Percentiles rank a stretch among this genome's conserved stretches.
Conservation (phyloP, 1,284 basidiomycete genomes). For the Amylostereum areolatum region DNA sequence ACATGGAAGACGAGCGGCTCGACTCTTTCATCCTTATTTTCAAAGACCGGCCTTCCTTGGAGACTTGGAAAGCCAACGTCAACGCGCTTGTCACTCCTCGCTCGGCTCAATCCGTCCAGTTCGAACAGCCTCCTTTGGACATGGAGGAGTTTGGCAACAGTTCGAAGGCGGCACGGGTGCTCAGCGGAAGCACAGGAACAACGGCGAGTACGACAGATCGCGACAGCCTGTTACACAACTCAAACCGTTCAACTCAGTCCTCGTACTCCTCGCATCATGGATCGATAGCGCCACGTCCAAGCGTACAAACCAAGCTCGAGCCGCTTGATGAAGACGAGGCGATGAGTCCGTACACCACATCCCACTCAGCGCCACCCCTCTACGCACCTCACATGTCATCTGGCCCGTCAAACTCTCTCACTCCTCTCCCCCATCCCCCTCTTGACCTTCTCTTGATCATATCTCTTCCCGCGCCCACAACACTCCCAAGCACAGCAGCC, state of each 20-base stretch:
- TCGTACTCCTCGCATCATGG: conserved; percentile 62
- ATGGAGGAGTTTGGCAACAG: conserved; percentile 75
- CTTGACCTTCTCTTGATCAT: conserved; percentile 91
- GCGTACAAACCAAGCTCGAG: conserved; percentile 29
- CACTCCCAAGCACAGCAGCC: conserved; percentile 70
- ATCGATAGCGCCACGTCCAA: conserved; percentile 11
- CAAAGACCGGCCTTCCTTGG: conserved; percentile 82
- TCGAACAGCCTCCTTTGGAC: conserved; percentile 29
- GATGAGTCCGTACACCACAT: conserved; percentile 42
- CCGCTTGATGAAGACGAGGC: conserved; percentile 70
- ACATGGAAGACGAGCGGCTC: conserved; percentile 90
- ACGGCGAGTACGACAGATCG: conserved; percentile 49
- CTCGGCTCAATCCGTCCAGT: conserved; percentile 28
- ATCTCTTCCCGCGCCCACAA: conserved; percentile 71
- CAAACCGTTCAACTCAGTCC: conserved; percentile 59
- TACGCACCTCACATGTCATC: conserved; percentile 74
- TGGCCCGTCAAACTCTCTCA: conserved; percentile 71
- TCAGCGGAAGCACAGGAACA: conserved; percentile 67
- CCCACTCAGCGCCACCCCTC: conserved; percentile 25
- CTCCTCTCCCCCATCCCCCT: conserved; percentile 79
- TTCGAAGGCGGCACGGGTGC: conserved; percentile 68
- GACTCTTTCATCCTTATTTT: conserved; percentile 95
- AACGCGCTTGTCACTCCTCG: conserved; percentile 58
- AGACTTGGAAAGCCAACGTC: conserved; percentile 83
- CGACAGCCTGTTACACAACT: conserved; percentile 63